These are phyloP conservation scores for Annulohypoxylon moriforme DNA, from an alignment of 495 filamentous ascomycete species.

Conservation along the genomic window DNA sequence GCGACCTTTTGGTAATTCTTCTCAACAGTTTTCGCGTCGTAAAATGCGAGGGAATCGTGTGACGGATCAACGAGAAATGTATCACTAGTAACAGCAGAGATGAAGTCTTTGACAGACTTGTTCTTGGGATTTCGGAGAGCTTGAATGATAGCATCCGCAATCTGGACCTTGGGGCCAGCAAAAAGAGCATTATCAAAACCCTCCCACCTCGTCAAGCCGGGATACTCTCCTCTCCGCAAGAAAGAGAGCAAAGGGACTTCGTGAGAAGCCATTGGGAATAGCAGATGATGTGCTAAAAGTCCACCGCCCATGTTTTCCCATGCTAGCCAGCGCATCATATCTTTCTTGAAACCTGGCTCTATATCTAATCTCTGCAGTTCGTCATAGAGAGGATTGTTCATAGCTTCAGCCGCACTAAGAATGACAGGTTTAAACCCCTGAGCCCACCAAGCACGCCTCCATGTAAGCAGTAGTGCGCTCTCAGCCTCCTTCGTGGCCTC, in stretches of 20 bases:
- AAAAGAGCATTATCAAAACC: constrained; percentile 77
- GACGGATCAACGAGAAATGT: constrained; percentile 72
- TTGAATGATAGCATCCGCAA: constrained; percentile 74
- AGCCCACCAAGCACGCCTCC: constrained; percentile 95
- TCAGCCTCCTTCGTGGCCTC: constrained; percentile 73
- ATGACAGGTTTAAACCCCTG: constrained; percentile 90
- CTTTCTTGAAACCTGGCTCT: constrained; percentile 68
- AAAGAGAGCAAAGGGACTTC: constrained; percentile 77
- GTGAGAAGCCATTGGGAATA: constrained; percentile 86
- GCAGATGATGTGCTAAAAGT: constrained; percentile 78
- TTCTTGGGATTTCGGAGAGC: constrained; percentile 67
- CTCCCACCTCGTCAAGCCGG: constrained; percentile 78
- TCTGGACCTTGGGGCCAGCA: constrained; percentile 72
- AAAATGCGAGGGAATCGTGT: constrained; percentile 79
- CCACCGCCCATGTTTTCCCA: constrained; percentile 95
- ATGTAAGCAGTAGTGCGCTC: constrained; percentile 81
- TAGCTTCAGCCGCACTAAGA: constrained; percentile 81
- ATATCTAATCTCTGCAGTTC: constrained; percentile 67
- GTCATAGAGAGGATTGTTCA: constrained; percentile 84
- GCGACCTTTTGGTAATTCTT: constrained; percentile 72
- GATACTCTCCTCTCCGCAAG: constrained; percentile 78
- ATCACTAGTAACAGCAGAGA: constrained; percentile 66
- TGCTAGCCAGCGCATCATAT: constrained; percentile 87
- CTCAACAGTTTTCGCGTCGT: constrained; percentile 70
- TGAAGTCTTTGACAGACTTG: constrained; percentile 66